These are phyloP conservation scores for Trichosanthes cucumerina DNA, from an alignment of 306 rosid genomes.

Conservation along the genomic window DNA sequence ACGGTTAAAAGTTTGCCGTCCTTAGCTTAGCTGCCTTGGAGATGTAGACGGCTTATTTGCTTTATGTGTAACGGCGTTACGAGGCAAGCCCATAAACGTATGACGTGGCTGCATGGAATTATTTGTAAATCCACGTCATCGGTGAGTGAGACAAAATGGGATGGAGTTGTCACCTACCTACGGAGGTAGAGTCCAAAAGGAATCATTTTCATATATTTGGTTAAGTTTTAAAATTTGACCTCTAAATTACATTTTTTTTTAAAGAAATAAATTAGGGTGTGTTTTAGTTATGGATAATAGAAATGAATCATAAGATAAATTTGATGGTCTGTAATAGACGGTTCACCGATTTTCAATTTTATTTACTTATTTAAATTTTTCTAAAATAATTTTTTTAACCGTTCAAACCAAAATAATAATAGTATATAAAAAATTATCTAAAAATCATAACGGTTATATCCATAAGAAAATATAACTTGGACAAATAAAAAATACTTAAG, in stretches of 20 bases:
- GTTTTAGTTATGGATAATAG: too few species aligned
- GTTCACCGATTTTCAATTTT: too few species aligned
- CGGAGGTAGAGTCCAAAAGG: not conserved
- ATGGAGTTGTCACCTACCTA: not conserved
- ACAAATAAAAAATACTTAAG: too few species aligned
- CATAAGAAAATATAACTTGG: too few species aligned
- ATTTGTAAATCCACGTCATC: constrained; percentile 10
- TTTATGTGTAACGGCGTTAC: not conserved
- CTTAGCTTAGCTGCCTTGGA: not conserved
- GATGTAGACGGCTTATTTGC: not conserved
- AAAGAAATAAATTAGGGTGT: too few species aligned
- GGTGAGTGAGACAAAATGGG: not conserved
- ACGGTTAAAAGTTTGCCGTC: not conserved
- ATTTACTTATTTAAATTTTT: too few species aligned
- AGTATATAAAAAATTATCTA: too few species aligned
- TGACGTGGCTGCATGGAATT: constrained; percentile 7
- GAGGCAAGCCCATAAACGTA: not conserved
- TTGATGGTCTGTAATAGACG: too few species aligned
- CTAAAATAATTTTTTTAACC: too few species aligned
- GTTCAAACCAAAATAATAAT: too few species aligned
- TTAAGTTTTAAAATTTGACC: not conserved
- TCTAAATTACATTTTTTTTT: not conserved
- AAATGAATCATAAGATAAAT: too few species aligned
- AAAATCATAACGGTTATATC: too few species aligned
- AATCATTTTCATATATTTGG: not conserved